Conservation (phyloP, 371 early-diverging fungal genomes). For the Mucor irregularis region DNA sequence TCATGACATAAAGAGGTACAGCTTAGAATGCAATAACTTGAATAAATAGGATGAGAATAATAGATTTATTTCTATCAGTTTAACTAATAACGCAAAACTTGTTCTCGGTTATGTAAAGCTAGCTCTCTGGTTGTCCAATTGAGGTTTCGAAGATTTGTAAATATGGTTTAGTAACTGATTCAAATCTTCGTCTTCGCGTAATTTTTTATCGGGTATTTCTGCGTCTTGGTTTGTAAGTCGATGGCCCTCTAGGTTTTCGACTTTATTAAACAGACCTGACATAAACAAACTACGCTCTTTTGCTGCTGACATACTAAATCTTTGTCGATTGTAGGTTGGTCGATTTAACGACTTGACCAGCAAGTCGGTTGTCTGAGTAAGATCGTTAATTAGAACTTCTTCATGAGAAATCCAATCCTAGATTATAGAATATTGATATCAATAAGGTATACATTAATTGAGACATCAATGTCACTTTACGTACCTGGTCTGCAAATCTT, state of each 20-base stretch:
- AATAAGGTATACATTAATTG: too few species aligned
- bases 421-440: constrained; percentile 5
- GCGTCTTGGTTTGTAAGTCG: constrained; percentile 37
- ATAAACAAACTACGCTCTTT: constrained; percentile 12
- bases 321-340: constrained; percentile 24
- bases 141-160: constrained; percentile 23
- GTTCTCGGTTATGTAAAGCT: constrained; percentile 14
- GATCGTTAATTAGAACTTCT: constrained; percentile 42
- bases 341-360: constrained; percentile 49
- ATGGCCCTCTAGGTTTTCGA: constrained; percentile 30
- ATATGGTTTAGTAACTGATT: constrained; percentile 28
- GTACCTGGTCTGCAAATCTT: constrained; percentile 35
- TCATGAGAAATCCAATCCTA: constrained; percentile 53
- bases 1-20: neutral
- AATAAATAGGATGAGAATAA: too few species aligned
- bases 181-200: constrained; percentile 20
- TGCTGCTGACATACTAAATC: constrained; percentile 11
- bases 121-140: constrained; percentile 39
- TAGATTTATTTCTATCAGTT: too few species aligned
- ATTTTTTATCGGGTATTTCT: neutral
- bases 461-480: too few species aligned
- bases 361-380: constrained; percentile 51
- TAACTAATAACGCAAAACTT: neutral
- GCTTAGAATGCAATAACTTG: too few species aligned
- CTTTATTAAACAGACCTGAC: constrained; percentile 25